Evolutionary conservation across 2,329 filamentous ascomycete genomes (phyloP), one percentile per base, ranked within the genome.

Genomic region (Piedraia hortae): DNA sequence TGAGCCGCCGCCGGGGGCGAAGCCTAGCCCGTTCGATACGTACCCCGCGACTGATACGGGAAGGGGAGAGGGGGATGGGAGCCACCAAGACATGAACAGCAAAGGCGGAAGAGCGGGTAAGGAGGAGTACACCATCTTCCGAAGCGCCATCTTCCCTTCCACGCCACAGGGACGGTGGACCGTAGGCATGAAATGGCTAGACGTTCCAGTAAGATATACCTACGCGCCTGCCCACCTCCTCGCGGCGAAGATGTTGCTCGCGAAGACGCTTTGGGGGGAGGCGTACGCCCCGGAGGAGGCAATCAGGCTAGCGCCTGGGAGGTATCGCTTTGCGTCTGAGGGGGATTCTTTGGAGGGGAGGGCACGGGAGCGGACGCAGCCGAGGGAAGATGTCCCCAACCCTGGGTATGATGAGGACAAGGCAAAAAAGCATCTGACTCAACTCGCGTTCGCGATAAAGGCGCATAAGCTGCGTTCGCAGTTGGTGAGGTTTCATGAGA

Each of bases 1-100:
- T 19, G 37, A 41, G 24, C 38, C 38, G 15, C 37, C 39, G 5
- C 32, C 38, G 15, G 26, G 36, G 12, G 15, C 39, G 14, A 42
- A 42, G 22, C 39, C 39, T 5, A 42, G 38, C 2, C 35, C 38
- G 5, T 42, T 41, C 22, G 39, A 42, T 20, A 30, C 29, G 2
- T 39, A 34, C 20, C 38, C 39, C 16, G 20, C 24, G 9, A 9
- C 17, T 4, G 8, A 12, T 21, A n/a, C n/a, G n/a, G n/a, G n/a
- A n/a, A n/a, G n/a, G n/a, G n/a, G n/a, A n/a, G n/a, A n/a, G n/a
- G n/a, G n/a, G n/a, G n/a, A n/a, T n/a, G n/a, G n/a, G n/a, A 26
- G 5, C 12, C 13, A 5, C n/a, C 10, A n/a, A 9, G 8, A 2
- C 20, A 3, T 3, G 3, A 21, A 4, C 20, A 5, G 10, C 20